Evolutionary conservation across 148 eudicot species (phyloP), one percentile per base, ranked within the genome.

Genomic region (Chenopodium formosanum): DNA sequence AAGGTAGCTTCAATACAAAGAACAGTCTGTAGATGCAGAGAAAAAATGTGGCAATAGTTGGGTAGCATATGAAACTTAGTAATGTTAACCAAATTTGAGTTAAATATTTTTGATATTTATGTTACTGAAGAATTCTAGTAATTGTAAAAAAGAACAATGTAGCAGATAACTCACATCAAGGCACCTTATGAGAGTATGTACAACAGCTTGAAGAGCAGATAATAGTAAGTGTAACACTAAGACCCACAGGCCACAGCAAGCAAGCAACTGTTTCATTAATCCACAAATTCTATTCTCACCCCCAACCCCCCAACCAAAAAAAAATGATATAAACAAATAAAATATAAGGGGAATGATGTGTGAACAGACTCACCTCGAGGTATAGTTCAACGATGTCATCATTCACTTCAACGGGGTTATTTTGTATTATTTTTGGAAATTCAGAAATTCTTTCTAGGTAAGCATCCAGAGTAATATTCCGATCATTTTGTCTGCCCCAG

Each of bases 381-480:
- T 92, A 95, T 78, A 88, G 89, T 85, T 95, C 98, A 52, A 83
- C 81, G 87, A 95, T 88, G 77, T 93, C 97, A 83, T 91, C 94
- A 58, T 92, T 90, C 69, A 93, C 88, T 81, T 90, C 91, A 85
- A 93, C 81, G 34, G 91, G 88, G 77, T 88, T 91, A 85, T 84
- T 86, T 62, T 85, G 94, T 71, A 93, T 79, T 56, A 84, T 66
- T 81, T 92, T 92, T 0, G 90, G 88, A 76, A 90, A 93, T 69
- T 85, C 93, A 75, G 89, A 84, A 47, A 92, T 79, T 82, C 88
- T 90, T 83, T 84, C 88, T 80, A 89, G 81, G 85, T 89, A 95
- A 75, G 88, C 84, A 73, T 86, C 86, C 50, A 93, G 76, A 60
- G 79, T 78, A 78, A 48, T 77, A 76, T 85, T 83, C 82, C 85